These are phyloP conservation scores for Stemphylium lycopersici DNA, from an alignment of 2,329 filamentous ascomycete species.

Conservation along the genomic window DNA sequence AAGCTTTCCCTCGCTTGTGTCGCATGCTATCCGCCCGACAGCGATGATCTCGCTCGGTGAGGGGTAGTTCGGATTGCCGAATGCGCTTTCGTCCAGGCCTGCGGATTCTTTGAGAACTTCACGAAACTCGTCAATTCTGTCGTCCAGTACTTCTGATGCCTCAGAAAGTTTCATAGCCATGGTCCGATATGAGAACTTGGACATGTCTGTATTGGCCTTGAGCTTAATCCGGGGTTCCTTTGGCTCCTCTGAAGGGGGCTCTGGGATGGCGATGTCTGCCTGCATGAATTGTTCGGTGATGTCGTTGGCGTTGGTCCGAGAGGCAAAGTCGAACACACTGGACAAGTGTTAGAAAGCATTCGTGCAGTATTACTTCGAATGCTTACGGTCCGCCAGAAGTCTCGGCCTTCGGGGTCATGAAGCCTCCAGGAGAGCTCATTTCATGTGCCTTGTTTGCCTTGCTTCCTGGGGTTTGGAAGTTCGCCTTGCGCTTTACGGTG, in stretches of 20 bases:
- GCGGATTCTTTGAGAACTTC: constrained; percentile 75
- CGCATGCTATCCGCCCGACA: constrained; percentile 88
- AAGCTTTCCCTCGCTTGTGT: constrained; percentile 82
- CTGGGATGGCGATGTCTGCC: constrained; percentile 69
- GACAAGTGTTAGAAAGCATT: constrained; percentile 17
- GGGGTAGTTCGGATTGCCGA: constrained; percentile 85
- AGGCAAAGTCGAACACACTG: constrained; percentile 71
- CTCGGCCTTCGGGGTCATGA: constrained; percentile 42
- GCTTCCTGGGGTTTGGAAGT: constrained; percentile 57
- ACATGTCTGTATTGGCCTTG: constrained; percentile 83
- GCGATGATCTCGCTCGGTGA: constrained; percentile 87
- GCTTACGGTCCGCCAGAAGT: constrained; percentile 50
- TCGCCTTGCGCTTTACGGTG: constrained; percentile 61
- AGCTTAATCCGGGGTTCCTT: constrained; percentile 80
- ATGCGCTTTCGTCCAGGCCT: constrained; percentile 75
- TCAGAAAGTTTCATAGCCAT: constrained; percentile 95
- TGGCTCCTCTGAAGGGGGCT: constrained; percentile 74
- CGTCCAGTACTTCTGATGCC: constrained; percentile 90
- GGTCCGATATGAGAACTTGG: constrained; percentile 89
- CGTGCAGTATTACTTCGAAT: neutral
- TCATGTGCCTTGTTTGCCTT: constrained; percentile 52
- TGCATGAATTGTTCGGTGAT: constrained; percentile 80
- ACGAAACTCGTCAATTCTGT: constrained; percentile 90
- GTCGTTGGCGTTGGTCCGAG: constrained; percentile 80
- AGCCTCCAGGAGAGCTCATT: constrained; percentile 58